Conservation (phyloP, 2,329 filamentous ascomycete genomes). For the Botrytis byssoidea region DNA sequence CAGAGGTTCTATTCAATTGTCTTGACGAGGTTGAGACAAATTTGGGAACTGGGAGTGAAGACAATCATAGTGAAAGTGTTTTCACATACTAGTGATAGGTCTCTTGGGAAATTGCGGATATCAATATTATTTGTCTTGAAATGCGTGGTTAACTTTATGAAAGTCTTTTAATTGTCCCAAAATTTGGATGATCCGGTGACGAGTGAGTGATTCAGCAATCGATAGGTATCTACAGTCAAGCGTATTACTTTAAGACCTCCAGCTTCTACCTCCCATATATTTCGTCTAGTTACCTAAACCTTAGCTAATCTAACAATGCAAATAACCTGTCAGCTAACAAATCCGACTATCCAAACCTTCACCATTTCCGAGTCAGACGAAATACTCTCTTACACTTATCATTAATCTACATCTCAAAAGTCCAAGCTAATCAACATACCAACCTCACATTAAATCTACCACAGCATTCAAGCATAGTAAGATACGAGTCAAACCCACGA, state of each 20-base stretch:
- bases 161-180: background rate
- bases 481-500: rapidly evolving
- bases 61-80: background rate
- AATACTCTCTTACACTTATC: background rate
- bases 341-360: background rate
- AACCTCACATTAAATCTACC: background rate
- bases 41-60: background rate
- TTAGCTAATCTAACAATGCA: no score
- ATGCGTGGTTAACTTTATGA: background rate
- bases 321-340: rapidly evolving
- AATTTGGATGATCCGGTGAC: rapidly evolving
- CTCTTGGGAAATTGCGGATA: background rate
- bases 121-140: background rate
- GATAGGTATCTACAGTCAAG: background rate
- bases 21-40: background rate
- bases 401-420: background rate
- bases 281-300: no score
- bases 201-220: background rate
- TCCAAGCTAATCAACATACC: background rate
- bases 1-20: background rate
- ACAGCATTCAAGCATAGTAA: background rate
- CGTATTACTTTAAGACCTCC: rapidly evolving
- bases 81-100: background rate
- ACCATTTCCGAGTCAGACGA: background rate
- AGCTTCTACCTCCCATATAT: no score